phyloP scores from a whole-genome alignment of 176 grass and related monocot species.

The Dendrocalamus sinicus region DNA sequence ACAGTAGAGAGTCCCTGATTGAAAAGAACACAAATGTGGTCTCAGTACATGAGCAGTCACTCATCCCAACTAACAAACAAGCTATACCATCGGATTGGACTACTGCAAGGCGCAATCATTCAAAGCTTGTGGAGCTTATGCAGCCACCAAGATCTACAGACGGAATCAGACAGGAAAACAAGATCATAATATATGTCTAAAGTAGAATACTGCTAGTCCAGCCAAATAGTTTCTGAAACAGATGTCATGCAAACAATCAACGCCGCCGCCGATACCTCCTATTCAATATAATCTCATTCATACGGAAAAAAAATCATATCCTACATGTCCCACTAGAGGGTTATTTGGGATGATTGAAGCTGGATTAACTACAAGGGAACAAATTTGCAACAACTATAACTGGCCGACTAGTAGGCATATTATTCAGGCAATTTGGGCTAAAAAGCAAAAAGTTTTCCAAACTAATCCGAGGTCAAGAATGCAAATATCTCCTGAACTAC shows the following conservation, averaged over 20 bases:
- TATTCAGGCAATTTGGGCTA: neutral
- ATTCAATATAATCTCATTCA: neutral
- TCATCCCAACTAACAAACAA: conserved; percentile 9
- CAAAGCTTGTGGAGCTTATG: conserved; percentile 32
- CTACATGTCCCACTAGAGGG: neutral
- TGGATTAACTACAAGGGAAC: neutral
- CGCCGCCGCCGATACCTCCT: neutral
- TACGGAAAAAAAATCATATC: neutral
- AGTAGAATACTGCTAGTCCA: neutral
- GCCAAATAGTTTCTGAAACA: neutral
- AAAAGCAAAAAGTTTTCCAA: no score
- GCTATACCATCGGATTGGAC: neutral
- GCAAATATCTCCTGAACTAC: no score
- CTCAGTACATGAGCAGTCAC: neutral
- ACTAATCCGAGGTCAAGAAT: no score
- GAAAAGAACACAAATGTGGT: neutral
- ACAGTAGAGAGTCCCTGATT: neutral
- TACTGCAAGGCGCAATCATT: conserved; percentile 8
- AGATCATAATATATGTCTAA: conserved; percentile 1
- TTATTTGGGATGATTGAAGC: neutral
- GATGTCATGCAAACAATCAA: neutral
- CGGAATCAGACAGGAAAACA: conserved; percentile 11
- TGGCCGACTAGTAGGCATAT: neutral
- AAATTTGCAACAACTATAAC: neutral
- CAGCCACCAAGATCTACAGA: conserved; percentile 8